These are phyloP conservation scores for Hanseniaspora guilliermondii DNA, from an alignment of 805 yeast species.

Conservation along the genomic window DNA sequence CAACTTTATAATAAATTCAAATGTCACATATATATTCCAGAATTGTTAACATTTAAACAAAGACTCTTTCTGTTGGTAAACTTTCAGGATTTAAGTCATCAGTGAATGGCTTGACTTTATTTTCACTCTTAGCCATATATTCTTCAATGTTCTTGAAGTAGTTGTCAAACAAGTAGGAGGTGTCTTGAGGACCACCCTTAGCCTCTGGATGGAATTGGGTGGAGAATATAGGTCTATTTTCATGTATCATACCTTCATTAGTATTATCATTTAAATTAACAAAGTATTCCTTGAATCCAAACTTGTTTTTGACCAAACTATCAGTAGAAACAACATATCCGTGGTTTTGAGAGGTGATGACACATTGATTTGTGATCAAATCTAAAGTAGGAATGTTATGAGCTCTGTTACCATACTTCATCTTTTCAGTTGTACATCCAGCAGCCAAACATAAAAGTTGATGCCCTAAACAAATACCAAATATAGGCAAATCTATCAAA, in stretches of 20 bases:
- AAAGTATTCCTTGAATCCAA: conserved; percentile 72
- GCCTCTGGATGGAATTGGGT: conserved; percentile 99
- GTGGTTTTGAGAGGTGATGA: conserved; percentile 96
- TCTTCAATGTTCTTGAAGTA: conserved; percentile 58
- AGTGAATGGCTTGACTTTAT: conserved; percentile 23
- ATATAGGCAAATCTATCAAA: conserved; percentile 65
- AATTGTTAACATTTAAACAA: not conserved
- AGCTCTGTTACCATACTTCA: conserved; percentile 97
- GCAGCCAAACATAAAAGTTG: conserved; percentile 90
- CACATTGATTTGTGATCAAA: conserved; percentile 80
- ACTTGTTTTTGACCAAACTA: conserved; percentile 50
- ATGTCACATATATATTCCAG: no score
- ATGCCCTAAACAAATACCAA: conserved; percentile 97
- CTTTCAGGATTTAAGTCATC: conserved; percentile 19
- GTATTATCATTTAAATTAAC: conserved; percentile 89
- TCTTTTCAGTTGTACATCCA: conserved; percentile 83
- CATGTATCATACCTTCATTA: conserved; percentile 95
- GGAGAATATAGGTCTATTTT: conserved; percentile 76
- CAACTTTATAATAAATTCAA: no score
- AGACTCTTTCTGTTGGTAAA: conserved; percentile 26
- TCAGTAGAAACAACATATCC: conserved; percentile 89
- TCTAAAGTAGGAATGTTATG: conserved; percentile 96
- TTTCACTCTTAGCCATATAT: conserved; percentile 34
- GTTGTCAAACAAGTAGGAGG: conserved; percentile 80
- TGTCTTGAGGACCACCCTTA: conserved; percentile 96